phyloP scores from a whole-genome alignment of 768 basidiomycete species.

The Pleurotus cornucopiae region DNA sequence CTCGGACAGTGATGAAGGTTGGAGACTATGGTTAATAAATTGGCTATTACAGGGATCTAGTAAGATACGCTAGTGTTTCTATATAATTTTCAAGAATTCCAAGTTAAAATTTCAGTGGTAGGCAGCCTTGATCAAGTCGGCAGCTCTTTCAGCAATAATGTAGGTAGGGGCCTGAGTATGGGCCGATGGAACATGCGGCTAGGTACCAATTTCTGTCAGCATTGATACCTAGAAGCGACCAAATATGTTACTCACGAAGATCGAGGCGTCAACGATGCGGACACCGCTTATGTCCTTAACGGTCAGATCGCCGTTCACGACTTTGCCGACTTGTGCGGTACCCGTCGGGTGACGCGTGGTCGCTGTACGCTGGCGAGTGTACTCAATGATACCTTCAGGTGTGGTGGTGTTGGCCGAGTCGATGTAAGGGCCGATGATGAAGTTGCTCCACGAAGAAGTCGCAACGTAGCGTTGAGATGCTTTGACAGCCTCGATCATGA shows the following conservation, averaged over 20 bases:
- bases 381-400: constrained; percentile 21
- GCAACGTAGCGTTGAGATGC: constrained; percentile 19
- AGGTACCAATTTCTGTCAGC: neutral
- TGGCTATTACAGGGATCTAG: too few relatives aligned
- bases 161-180: neutral
- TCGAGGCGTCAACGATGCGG: constrained; percentile 26
- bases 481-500: constrained; percentile 20
- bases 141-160: neutral
- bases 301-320: constrained; percentile 30
- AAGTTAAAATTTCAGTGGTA: neutral
- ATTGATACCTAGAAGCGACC: too few relatives aligned
- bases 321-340: constrained; percentile 30
- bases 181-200: neutral
- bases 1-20: too few relatives aligned
- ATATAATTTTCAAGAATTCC: too few relatives aligned
- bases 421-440: constrained; percentile 17
- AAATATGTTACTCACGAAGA: constrained; percentile 21
- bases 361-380: constrained; percentile 16
- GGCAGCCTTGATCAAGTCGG: neutral
- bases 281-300: constrained; percentile 28
- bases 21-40: too few relatives aligned
- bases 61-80: too few relatives aligned
- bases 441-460: constrained; percentile 23
- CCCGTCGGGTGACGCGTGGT: constrained; percentile 28
- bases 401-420: constrained; percentile 17